phyloP scores from a whole-genome alignment of 2,329 filamentous ascomycete species.

The Clarireedia homoeocarpa region DNA sequence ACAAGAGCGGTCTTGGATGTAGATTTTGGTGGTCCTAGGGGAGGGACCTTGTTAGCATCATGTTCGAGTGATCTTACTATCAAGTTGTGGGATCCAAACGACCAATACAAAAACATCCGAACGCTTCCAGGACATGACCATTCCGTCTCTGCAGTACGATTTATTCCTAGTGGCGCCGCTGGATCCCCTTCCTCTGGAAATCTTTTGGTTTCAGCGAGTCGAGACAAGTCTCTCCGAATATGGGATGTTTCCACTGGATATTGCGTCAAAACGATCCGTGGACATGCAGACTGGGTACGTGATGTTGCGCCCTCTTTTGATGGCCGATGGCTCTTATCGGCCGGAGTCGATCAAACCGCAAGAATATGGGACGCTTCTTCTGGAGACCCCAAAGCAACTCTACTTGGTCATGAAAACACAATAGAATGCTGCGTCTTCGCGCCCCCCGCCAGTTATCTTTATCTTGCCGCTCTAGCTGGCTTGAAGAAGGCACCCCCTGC shows the following conservation, averaged over 20 bases:
- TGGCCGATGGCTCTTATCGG: constrained; percentile 74
- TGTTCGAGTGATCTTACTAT: constrained; percentile 80
- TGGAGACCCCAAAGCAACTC: constrained; percentile 66
- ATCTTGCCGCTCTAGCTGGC: constrained; percentile 70
- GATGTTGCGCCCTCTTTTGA: constrained; percentile 77
- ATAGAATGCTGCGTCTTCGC: constrained; percentile 84
- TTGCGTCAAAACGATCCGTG: constrained; percentile 81
- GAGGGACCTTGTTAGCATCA: constrained; percentile 64
- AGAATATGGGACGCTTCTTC: constrained; percentile 77
- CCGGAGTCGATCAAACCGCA: constrained; percentile 73
- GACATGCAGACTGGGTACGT: constrained; percentile 86
- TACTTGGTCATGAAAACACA: constrained; percentile 80
- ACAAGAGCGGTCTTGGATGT: constrained; percentile 83
- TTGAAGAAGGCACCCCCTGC: constrained; percentile 73
- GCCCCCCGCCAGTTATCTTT: constrained; percentile 67
- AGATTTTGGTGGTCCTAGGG: constrained; percentile 80
- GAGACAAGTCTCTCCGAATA: constrained; percentile 77
- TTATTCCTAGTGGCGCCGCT: constrained; percentile 75
- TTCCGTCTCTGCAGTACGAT: constrained; percentile 80
- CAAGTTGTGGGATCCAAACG: constrained; percentile 86
- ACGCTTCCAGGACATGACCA: constrained; percentile 90
- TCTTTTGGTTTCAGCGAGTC: constrained; percentile 74
- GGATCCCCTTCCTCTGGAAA: constrained; percentile 75
- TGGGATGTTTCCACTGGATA: constrained; percentile 94
- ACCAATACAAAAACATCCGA: constrained; percentile 92